A percentile compares a stretch with the other conserved stretches of the same genome.
Evolutionary conservation across 192 early-diverging fungal genomes (phyloP).

Genomic region (Martensiomyces pterosporus): DNA sequence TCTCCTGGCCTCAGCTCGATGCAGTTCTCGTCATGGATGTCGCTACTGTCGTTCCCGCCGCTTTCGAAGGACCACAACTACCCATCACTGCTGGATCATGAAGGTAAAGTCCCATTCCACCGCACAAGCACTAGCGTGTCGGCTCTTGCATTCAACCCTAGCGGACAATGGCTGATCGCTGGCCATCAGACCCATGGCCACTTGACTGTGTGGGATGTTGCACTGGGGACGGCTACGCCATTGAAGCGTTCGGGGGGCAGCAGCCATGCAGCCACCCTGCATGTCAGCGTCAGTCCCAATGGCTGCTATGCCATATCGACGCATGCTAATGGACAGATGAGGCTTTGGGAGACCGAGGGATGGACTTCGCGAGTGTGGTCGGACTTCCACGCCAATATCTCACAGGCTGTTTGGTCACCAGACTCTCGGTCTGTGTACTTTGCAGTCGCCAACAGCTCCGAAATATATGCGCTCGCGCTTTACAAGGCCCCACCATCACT

Average conservation of each 20-base stretch:
- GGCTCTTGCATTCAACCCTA: conserved; percentile 33
- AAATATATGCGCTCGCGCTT: conserved; percentile 39
- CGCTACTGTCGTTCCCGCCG: conserved; percentile 33
- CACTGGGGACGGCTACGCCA: conserved; percentile 40
- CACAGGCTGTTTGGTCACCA: conserved; percentile 40
- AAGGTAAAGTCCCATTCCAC: conserved; percentile 3
- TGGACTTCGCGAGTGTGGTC: conserved; percentile 49
- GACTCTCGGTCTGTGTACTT: conserved; percentile 48
- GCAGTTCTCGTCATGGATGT: conserved; percentile 45
- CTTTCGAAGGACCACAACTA: conserved; percentile 4
- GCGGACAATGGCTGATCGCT: conserved; percentile 44
- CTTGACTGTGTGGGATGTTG: conserved; percentile 47
- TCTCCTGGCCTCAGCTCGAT: conserved; percentile 21
- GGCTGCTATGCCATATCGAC: conserved; percentile 32
- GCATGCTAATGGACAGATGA: conserved; percentile 42
- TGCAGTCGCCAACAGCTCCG: conserved; percentile 13
- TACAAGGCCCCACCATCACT: conserved; percentile 35
- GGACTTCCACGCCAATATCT: conserved; percentile 21
- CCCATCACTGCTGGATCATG: conserved; percentile 5
- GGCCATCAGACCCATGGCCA: conserved; percentile 41
- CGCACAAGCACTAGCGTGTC: conserved; percentile 37
- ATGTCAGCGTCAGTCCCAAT: conserved; percentile 31
- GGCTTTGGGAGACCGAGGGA: conserved; percentile 47
- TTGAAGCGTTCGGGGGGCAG: conserved; percentile 38
- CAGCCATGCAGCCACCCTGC: conserved; percentile 22